Evolutionary conservation across 225 moss, liverwort and hornwort species (phyloP), one percentile per base, ranked within the genome.

Genomic region (Physcomitrellopsis africana): DNA sequence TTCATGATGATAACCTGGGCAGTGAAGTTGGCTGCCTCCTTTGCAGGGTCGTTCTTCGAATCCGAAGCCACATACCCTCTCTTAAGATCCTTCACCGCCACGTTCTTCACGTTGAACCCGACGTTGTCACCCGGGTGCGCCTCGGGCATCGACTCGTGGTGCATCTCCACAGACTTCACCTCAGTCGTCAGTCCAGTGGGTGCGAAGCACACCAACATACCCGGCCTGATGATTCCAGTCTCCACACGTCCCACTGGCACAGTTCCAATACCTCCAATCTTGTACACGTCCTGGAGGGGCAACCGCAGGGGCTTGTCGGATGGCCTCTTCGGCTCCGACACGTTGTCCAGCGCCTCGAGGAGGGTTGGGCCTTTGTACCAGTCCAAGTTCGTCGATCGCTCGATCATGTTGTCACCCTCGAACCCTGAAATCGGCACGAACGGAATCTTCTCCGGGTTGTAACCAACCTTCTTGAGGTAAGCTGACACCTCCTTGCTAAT

Each of bases 291-390:
- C 92, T 92, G 92, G 8, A 92, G 77, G 0, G 92, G 92, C 29
- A 92, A 32, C 22, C 90, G 74, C 57, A 92, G 63, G 0, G 92
- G 92, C 86, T 89, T 92, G 82, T 89, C 92, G 0, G 87, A 89
- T 0, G 92, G 92, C 46, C 92, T 77, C 89, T 92, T 92, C 11
- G 92, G 92, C 86, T 93, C 92, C 0, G 86, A 86, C 7, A 93
- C 45, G 23, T 26, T 69, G 72, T 93, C 93, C 20, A 92, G 41
- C 16, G 92, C 89, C 0, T 92, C 92, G 60, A 92, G 17, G 10
- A 92, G 78, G 0, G 89, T 92, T 5, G 92, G 92, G 0, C 92
- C 89, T 77, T 92, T 92, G 86, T 92, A 89, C 92, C 89, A 92
- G 1, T 86, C 92, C 32, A 37, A 37, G 32, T 37, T 37, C 5